Conservation (phyloP, 1,284 basidiomycete species). For the Fistulina hepatica region DNA sequence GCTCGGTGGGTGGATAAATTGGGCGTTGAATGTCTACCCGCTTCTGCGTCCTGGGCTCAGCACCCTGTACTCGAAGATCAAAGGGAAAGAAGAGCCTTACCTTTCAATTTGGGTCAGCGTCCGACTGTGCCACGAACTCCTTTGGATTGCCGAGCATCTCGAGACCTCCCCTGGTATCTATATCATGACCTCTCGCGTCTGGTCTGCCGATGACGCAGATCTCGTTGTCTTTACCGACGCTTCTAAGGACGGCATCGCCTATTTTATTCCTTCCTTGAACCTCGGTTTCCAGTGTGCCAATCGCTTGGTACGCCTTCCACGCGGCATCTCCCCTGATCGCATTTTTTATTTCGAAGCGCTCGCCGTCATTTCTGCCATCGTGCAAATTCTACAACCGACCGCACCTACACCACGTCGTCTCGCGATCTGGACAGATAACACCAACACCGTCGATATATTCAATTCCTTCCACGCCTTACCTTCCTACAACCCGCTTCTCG, state of each 20-base stretch:
- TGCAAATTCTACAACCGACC: background rate
- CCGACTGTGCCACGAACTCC: conserved; percentile 17
- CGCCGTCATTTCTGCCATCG: conserved; percentile 17
- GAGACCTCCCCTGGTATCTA: conserved; percentile 16
- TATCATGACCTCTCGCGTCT: conserved; percentile 20
- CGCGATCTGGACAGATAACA: conserved; percentile 25
- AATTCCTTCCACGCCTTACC: conserved; percentile 18
- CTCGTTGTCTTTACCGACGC: conserved; percentile 13
- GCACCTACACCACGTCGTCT: conserved; percentile 5
- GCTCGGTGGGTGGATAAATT: conserved; percentile 24
- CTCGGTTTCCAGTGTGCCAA: conserved; percentile 23
- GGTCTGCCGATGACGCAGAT: conserved; percentile 17
- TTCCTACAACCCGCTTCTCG: conserved; percentile 23
- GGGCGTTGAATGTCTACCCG: conserved; percentile 23
- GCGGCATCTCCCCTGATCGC: no score
- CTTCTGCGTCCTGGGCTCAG: conserved; percentile 20
- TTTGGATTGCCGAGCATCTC: conserved; percentile 25
- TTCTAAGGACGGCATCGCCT: background rate
- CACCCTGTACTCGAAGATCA: conserved; percentile 9
- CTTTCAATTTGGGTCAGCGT: conserved; percentile 20
- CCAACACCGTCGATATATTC: conserved; percentile 27
- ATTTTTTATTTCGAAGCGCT: conserved; percentile 26
- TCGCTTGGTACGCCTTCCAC: no score
- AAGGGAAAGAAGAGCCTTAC: conserved; percentile 1
- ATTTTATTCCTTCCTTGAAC: conserved; percentile 1